Conservation (phyloP, 768 basidiomycete species). For the Suillus clintonianus region DNA sequence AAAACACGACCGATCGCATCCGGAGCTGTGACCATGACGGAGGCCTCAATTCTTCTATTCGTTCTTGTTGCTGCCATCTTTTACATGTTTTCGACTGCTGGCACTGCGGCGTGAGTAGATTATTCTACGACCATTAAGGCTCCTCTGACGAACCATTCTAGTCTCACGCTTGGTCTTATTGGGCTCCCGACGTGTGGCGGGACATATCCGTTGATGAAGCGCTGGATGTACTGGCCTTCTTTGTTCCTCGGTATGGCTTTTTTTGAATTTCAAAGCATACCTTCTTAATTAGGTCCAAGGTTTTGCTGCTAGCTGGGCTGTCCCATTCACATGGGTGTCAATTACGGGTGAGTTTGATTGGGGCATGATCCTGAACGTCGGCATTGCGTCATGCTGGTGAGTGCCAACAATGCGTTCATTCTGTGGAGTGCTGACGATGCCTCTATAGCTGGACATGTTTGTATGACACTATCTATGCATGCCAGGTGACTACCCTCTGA, state of each 20-base stretch:
- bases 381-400: not conserved
- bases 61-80: conserved; percentile 21
- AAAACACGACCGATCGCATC: conserved; percentile 50
- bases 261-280: too few relatives aligned
- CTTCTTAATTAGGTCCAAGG: not conserved
- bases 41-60: conserved; percentile 42
- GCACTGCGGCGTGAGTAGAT: not conserved
- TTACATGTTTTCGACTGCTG: conserved; percentile 14
- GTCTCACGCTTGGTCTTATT: conserved; percentile 18
- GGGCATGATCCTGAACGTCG: not conserved
- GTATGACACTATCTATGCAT: conserved; percentile 71
- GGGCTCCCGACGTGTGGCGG: conserved; percentile 20
- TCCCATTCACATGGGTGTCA: not conserved
- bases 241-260: conserved; percentile 26
- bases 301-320: not conserved
- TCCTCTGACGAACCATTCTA: not conserved
- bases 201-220: conserved; percentile 31
- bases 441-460: conserved; percentile 3
- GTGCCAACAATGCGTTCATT: not conserved
- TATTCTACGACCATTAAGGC: not conserved
- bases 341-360: not conserved
- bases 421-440: not conserved
- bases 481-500: conserved; percentile 44
- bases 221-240: conserved; percentile 31
- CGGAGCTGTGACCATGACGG: conserved; percentile 46